phyloP scores from a whole-genome alignment of 129 eudicot species.

The Tagetes erecta region DNA sequence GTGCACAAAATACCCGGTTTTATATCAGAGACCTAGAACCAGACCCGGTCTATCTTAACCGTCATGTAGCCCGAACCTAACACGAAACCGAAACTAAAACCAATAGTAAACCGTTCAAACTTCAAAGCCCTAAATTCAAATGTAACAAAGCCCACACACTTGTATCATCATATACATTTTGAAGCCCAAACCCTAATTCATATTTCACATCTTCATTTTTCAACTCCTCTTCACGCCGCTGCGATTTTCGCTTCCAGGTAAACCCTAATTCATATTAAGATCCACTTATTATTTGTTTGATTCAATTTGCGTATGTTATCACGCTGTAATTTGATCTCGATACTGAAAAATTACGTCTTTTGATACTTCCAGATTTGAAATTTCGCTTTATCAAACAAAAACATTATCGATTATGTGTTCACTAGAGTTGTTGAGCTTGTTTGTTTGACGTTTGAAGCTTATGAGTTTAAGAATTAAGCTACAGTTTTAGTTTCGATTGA shows the following conservation, averaged over 20 bases:
- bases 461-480: background rate
- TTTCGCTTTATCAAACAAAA: background rate
- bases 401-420: background rate
- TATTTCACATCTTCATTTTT: background rate
- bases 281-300: background rate
- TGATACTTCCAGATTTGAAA: background rate
- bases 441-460: background rate
- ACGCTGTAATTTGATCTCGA: too few relatives aligned
- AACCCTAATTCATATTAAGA: slow-evolving; percentile 1
- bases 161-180: background rate
- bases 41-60: too few relatives aligned
- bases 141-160: background rate
- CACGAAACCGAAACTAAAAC: too few relatives aligned
- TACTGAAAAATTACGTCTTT: background rate
- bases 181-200: slow-evolving; percentile 36
- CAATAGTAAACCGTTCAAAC: too few relatives aligned
- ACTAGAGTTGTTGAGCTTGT: background rate
- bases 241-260: slow-evolving; percentile 27
- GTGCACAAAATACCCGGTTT: too few relatives aligned
- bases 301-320: background rate
- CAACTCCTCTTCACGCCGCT: slow-evolving; percentile 26
- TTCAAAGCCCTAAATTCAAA: background rate
- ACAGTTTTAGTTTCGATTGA: background rate
- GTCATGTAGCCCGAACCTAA: too few relatives aligned
- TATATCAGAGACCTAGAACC: too few relatives aligned